These are phyloP conservation scores for Lasiodiplodia citricola DNA, from an alignment of 2,329 filamentous ascomycete species.

Conservation along the genomic window DNA sequence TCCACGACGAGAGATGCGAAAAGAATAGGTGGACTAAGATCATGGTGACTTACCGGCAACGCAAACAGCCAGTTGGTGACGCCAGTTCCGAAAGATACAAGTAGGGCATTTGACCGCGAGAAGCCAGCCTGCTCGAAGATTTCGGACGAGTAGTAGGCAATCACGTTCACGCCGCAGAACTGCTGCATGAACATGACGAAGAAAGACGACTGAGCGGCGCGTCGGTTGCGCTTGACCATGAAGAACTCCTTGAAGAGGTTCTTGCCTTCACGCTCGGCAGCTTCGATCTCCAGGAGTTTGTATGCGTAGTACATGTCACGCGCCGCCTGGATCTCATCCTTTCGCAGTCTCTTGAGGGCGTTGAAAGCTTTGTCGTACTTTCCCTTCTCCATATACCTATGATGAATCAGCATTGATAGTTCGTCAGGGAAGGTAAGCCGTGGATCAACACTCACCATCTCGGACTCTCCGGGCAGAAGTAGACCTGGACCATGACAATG, in stretches of 20 bases:
- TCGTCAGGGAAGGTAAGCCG: no score
- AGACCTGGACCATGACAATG: constrained; percentile 26
- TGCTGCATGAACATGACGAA: constrained; percentile 43
- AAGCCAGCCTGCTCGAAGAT: constrained; percentile 40
- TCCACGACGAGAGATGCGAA: no score
- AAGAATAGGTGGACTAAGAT: background rate
- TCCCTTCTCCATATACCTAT: constrained; percentile 46
- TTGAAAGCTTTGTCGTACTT: constrained; percentile 49
- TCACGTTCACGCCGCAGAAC: constrained; percentile 44
- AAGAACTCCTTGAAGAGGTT: constrained; percentile 37
- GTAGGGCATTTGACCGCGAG: constrained; percentile 37
- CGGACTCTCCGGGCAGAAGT: constrained; percentile 44
- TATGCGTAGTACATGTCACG: constrained; percentile 59
- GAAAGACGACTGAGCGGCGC: constrained; percentile 40
- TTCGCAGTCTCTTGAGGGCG: constrained; percentile 47
- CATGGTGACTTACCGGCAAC: constrained; percentile 36
- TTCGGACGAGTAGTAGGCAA: constrained; percentile 33
- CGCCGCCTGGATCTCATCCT: constrained; percentile 58
- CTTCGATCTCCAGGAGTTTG: constrained; percentile 52
- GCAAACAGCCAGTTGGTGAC: constrained; percentile 53
- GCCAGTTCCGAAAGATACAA: constrained; percentile 52
- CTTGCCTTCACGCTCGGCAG: constrained; percentile 40
- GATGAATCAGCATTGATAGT: background rate
- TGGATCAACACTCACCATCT: constrained; percentile 39
- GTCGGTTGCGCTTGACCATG: constrained; percentile 36